These are phyloP conservation scores for Myxozyma kluyveri DNA, from an alignment of 805 yeast species.

Conservation along the genomic window DNA sequence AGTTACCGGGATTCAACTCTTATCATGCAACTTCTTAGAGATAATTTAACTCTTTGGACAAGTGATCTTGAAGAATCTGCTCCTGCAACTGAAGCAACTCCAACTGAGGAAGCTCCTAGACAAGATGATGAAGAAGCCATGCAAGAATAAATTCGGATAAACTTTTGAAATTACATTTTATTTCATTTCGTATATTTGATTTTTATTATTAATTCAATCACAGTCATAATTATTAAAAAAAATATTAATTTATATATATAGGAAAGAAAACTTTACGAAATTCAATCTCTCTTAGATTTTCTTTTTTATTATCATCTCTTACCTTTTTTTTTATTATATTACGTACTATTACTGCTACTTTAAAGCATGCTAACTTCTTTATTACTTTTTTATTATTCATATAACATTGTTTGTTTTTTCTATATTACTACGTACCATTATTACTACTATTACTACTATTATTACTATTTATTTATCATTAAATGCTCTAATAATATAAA, in stretches of 20 bases:
- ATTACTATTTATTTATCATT: too few species aligned
- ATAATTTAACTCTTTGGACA: constrained; percentile 51
- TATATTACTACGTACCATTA: not conserved
- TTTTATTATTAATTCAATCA: not conserved
- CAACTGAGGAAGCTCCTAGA: constrained; percentile 19
- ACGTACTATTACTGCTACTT: not conserved
- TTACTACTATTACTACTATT: too few species aligned
- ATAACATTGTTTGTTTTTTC: not conserved
- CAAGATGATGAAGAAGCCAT: constrained; percentile 20
- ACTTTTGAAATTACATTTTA: not conserved
- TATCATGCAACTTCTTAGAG: constrained; percentile 80
- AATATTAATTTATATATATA: too few species aligned
- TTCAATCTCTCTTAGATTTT: too few species aligned
- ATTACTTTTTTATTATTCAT: not conserved
- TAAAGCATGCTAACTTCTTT: not conserved
- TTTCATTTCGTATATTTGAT: not conserved
- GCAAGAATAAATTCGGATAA: not conserved
- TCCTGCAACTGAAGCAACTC: constrained; percentile 21
- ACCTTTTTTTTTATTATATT: not conserved
- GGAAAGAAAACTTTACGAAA: too few species aligned
- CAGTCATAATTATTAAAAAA: too few species aligned
- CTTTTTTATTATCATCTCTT: not conserved
- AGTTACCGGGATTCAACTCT: constrained; percentile 90
- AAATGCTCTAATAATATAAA: too few species aligned
- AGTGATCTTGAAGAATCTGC: constrained; percentile 53